phyloP scores from a whole-genome alignment of 2,329 filamentous ascomycete genomes.

The Ascocoryne sarcoides region DNA sequence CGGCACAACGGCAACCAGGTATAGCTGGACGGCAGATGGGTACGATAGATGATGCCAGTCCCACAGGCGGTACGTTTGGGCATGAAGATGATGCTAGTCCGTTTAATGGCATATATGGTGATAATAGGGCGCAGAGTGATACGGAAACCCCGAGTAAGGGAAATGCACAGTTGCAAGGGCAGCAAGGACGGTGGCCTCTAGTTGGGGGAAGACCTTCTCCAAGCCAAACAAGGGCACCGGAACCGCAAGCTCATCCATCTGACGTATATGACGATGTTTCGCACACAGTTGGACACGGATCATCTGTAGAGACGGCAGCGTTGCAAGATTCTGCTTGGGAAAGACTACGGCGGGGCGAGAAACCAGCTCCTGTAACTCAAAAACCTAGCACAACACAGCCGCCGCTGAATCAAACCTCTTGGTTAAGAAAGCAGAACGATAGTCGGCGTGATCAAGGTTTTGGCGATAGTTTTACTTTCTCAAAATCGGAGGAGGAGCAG shows the following conservation, averaged over 20 bases:
- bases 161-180: neutral
- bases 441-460: slow-evolving; percentile 6
- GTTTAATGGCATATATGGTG: slow-evolving; percentile 14
- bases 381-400: neutral
- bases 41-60: neutral
- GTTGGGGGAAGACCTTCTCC: slow-evolving; percentile 4
- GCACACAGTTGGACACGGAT: slow-evolving; percentile 19
- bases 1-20: slow-evolving; percentile 1
- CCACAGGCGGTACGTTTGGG: neutral
- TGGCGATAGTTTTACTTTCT: slow-evolving; percentile 21
- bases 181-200: slow-evolving; percentile 1
- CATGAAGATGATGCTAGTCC: slow-evolving; percentile 24
- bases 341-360: slow-evolving; percentile 21
- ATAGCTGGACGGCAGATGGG: neutral
- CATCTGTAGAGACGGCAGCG: slow-evolving; percentile 10
- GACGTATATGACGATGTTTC: slow-evolving; percentile 25
- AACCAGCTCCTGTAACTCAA: neutral
- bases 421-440: slow-evolving; percentile 8
- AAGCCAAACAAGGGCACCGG: slow-evolving; percentile 4
- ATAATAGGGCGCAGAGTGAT: neutral
- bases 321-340: slow-evolving; percentile 27
- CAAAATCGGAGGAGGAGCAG: slow-evolving; percentile 17
- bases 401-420: slow-evolving; percentile 7
- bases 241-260: slow-evolving; percentile 12
- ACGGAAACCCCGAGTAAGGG: neutral